A percentile compares a stretch with the other conserved stretches of the same genome.
These are phyloP conservation scores for Suillus discolor DNA, from an alignment of 768 basidiomycete genomes.

Conservation along the genomic window DNA sequence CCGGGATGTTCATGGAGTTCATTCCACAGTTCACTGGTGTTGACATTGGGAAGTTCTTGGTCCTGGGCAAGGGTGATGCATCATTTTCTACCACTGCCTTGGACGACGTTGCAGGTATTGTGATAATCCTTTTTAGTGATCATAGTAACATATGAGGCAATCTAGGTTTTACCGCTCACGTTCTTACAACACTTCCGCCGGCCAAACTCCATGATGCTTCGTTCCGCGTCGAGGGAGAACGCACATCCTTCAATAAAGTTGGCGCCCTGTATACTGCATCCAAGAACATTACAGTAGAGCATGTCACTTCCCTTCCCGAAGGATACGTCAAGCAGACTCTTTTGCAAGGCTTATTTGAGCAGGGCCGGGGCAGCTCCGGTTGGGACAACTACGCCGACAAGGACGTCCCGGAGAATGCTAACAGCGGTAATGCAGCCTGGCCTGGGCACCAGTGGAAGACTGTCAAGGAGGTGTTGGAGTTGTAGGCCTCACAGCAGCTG, in stretches of 20 bases:
- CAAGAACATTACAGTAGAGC: slow-evolving; percentile 18
- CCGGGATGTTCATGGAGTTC: slow-evolving; percentile 35
- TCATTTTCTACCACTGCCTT: slow-evolving; percentile 34
- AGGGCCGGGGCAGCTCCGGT: slow-evolving; percentile 35
- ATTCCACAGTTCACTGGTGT: slow-evolving; percentile 33
- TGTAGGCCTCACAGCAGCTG: slow-evolving; percentile 16
- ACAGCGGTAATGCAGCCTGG: slow-evolving; percentile 35
- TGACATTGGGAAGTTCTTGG: slow-evolving; percentile 31
- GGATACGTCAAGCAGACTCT: slow-evolving; percentile 32
- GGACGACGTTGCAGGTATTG: slow-evolving; percentile 36
- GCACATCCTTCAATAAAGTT: slow-evolving; percentile 25
- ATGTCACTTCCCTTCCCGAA: slow-evolving; percentile 30
- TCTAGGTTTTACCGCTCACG: slow-evolving; percentile 38
- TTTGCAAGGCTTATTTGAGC: slow-evolving; percentile 30
- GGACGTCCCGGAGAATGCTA: slow-evolving; percentile 33
- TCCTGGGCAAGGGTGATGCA: slow-evolving; percentile 34
- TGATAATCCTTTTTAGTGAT: slow-evolving; percentile 16
- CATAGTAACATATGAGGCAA: not conserved
- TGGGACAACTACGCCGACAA: slow-evolving; percentile 34
- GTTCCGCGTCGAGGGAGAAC: slow-evolving; percentile 41
- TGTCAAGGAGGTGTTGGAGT: slow-evolving; percentile 28
- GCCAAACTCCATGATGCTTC: slow-evolving; percentile 29
- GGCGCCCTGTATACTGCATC: slow-evolving; percentile 30
- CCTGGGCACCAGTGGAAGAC: slow-evolving; percentile 36
- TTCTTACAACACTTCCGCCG: slow-evolving; percentile 33